Percentiles rank a stretch among this genome's conserved stretches.
phyloP scores from a whole-genome alignment of 1,284 basidiomycete species.

The Sparassis latifolia region DNA sequence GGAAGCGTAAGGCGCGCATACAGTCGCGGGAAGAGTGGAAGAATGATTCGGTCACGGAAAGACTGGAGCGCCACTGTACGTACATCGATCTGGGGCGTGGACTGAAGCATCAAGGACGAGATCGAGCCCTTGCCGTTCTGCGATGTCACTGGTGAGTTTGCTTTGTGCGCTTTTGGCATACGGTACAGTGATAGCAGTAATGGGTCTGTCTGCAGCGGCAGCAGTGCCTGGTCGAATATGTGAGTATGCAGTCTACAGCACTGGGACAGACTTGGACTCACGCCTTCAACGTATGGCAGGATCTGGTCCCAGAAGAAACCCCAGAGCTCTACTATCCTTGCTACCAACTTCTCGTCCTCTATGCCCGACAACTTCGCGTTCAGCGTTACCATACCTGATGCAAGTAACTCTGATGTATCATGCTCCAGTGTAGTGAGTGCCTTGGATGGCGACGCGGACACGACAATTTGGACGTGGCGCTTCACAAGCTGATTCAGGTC shows the following conservation, averaged over 20 bases:
- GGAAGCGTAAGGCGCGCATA: constrained; percentile 45
- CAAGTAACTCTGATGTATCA: constrained; percentile 80
- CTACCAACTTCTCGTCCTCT: constrained; percentile 71
- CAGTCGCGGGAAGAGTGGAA: constrained; percentile 55
- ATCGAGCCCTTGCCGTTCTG: constrained; percentile 40
- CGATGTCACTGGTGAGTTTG: constrained; percentile 43
- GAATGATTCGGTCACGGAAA: constrained; percentile 76
- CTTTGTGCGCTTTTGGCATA: constrained; percentile 50
- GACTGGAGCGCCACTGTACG: constrained; percentile 72
- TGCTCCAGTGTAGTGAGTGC: constrained; percentile 64
- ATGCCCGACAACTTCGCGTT: constrained; percentile 75
- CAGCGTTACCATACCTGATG: constrained; percentile 87
- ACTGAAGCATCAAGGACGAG: constrained; percentile 19
- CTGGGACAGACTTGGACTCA: constrained; percentile 30
- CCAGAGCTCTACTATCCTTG: constrained; percentile 84
- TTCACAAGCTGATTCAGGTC: constrained; percentile 81
- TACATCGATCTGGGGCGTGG: constrained; percentile 60
- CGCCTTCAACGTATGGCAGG: constrained; percentile 84
- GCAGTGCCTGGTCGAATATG: constrained; percentile 45
- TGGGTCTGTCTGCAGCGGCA: constrained; percentile 72
- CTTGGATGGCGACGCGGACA: constrained; percentile 58
- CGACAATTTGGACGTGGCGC: constrained; percentile 66
- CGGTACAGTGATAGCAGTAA: constrained; percentile 62
- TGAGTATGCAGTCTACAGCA: not conserved
- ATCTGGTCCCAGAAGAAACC: constrained; percentile 92